A percentile compares a stretch with the other conserved stretches of the same genome.
Evolutionary conservation across 495 filamentous ascomycete genomes (phyloP).

Genomic region (Talaromyces ruber): DNA sequence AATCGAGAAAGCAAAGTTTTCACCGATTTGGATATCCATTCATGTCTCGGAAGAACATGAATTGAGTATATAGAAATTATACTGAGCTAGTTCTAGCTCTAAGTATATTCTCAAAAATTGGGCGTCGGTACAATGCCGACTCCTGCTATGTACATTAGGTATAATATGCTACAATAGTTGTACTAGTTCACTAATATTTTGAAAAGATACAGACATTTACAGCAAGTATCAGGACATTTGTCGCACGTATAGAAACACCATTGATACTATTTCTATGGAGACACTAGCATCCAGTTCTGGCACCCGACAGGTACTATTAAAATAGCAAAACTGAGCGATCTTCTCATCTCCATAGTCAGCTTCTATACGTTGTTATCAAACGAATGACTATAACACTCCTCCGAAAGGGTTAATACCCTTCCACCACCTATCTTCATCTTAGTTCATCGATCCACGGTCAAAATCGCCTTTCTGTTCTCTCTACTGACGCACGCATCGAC

Average conservation of each 20-base stretch:
- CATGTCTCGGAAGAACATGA: too few relatives aligned
- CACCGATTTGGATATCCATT: too few relatives aligned
- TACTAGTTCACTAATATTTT: not conserved
- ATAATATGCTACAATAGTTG: not conserved
- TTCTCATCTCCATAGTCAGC: not conserved
- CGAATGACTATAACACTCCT: not conserved
- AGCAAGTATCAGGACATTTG: not conserved
- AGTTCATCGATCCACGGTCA: not conserved
- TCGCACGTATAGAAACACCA: not conserved
- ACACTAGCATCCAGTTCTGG: not conserved
- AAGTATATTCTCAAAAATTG: not conserved
- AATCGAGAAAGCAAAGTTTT: too few relatives aligned
- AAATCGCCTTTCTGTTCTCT: not conserved
- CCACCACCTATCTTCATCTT: not conserved
- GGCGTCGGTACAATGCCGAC: not conserved
- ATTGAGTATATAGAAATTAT: too few relatives aligned
- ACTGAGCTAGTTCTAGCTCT: not conserved
- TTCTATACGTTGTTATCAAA: not conserved
- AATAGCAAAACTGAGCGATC: not conserved
- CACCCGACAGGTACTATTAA: not conserved
- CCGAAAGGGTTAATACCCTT: not conserved
- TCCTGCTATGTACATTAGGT: too few relatives aligned
- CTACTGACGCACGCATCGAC: not conserved
- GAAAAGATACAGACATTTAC: not conserved
- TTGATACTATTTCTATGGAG: not conserved